Conservation (phyloP, 305 asterid genomes). For the Fraxinus xanthoxyloides region DNA sequence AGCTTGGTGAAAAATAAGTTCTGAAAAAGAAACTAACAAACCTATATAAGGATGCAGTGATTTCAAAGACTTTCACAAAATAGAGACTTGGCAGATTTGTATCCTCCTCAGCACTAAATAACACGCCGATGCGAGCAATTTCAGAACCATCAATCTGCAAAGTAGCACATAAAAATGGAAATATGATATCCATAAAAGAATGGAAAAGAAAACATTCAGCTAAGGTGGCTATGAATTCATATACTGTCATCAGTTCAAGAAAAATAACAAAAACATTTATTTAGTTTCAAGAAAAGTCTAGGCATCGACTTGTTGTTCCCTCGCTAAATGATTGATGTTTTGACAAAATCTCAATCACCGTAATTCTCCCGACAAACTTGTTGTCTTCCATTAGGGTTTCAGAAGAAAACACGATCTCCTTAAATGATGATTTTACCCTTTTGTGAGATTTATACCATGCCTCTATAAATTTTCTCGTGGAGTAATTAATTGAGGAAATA, state of each 20-base stretch:
- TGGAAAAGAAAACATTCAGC: not conserved
- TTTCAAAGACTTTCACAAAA: conserved; percentile 67
- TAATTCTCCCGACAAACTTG: not conserved
- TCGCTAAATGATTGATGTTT: too few species aligned
- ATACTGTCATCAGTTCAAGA: conserved; percentile 11
- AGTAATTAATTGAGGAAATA: not conserved
- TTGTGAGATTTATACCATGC: too few species aligned
- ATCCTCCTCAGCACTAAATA: conserved; percentile 59
- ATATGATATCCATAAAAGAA: conserved; percentile 20
- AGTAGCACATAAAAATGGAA: conserved; percentile 13
- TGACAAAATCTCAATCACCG: too few species aligned
- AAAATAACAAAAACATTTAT: conserved; percentile 13
- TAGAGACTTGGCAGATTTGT: conserved; percentile 51
- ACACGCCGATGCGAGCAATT: conserved; percentile 75
- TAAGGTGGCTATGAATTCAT: conserved; percentile 12
- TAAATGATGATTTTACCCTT: not conserved
- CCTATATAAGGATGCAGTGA: conserved; percentile 78
- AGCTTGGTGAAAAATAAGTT: conserved; percentile 11
- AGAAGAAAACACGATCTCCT: not conserved
- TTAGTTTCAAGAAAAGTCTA: not conserved
- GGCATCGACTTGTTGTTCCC: too few species aligned
- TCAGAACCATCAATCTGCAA: conserved; percentile 81
- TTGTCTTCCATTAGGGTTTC: not conserved
- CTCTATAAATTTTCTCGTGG: not conserved
- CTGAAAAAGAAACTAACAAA: conserved; percentile 33